These are phyloP conservation scores for Geotrichum reessii DNA, from an alignment of 1,139 yeast species.

Conservation along the genomic window DNA sequence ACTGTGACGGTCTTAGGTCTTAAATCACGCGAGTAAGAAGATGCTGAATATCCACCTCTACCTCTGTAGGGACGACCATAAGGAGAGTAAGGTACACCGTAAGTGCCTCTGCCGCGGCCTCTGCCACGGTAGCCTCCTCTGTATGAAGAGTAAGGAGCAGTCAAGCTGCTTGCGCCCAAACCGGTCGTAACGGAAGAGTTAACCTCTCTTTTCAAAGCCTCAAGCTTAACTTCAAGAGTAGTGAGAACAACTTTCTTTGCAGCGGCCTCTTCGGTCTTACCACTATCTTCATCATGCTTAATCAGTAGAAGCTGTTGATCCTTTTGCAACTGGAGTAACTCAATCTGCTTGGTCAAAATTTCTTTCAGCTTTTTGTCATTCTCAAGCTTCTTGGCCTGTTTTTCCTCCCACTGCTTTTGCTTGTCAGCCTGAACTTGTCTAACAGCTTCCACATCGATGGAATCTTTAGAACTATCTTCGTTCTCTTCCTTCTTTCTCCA, in stretches of 20 bases:
- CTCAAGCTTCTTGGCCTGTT: constrained; percentile 35
- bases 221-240: constrained; percentile 33
- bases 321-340: constrained; percentile 32
- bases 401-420: constrained; percentile 42
- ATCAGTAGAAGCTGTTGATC: constrained; percentile 33
- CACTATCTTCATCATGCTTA: constrained; percentile 27
- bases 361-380: constrained; percentile 35
- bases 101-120: constrained; percentile 24
- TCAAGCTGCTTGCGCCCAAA: constrained; percentile 3
- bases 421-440: constrained; percentile 37
- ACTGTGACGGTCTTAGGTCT: constrained; percentile 39
- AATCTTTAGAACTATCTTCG: constrained; percentile 20
- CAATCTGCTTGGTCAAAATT: constrained; percentile 36
- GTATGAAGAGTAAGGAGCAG: constrained; percentile 8
- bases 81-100: constrained; percentile 22
- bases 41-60: constrained; percentile 24
- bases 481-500: constrained; percentile 33
- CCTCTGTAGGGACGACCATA: constrained; percentile 25
- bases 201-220: constrained; percentile 36
- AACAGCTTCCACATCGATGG: constrained; percentile 38
- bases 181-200: constrained; percentile 21
- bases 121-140: constrained; percentile 21
- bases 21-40: constrained; percentile 35
- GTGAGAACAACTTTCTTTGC: constrained; percentile 32
- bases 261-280: constrained; percentile 27